Base-by-base conservation (phyloP, 257 asterid genomes). In the Rubia yunnanensis region DNA sequence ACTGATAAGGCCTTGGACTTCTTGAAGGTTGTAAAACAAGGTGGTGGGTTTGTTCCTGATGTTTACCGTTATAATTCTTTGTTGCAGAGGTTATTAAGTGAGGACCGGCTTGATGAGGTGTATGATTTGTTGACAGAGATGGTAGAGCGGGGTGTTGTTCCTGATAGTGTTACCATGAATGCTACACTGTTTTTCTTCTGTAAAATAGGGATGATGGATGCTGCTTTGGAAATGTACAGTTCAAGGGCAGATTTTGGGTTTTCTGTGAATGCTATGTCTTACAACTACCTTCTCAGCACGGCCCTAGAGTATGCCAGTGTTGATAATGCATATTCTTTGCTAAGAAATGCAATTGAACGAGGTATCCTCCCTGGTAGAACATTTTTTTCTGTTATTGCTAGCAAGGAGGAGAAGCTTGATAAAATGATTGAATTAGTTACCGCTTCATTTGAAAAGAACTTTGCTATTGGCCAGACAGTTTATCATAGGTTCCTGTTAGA, bases 71-170 rank as follows among this genome's bases (percentile, higher is more conserved):
- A 79, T 73, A 89, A 89, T 68, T 34, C 34, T 5, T 75, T 92
- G 76, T 74, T 92, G 36, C 70, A 72, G 72, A 81, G 72, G 78
- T 95, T 92, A 65, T 71, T 87, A 80, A 82, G 68, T 79, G 87
- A 84, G 78, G 80, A 87, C 62, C 78, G 94, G 75, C 77, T 89
- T 5, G 78, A 72, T 59, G 94, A 92, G 69, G 87, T 86, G 60
- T 86, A 74, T 70, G 95, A 84, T 75, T 73, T 89, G 77, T 76
- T 92, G 83, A 76, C 74, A 68, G 96, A 92, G 65, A 89, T 92
- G 98, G 78, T 78, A 74, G 82, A 81, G 39, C 81, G 35, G 39
- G 80, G 76, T 35, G 71, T 81, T 62, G 55, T 75, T 54, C 96
- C 96, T 1, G 81, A 89, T 68, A 76, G 70, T 67, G 69, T 65